Evolutionary conservation across 2,329 filamentous ascomycete genomes (phyloP).

Genomic region (Calonectria pteridis): DNA sequence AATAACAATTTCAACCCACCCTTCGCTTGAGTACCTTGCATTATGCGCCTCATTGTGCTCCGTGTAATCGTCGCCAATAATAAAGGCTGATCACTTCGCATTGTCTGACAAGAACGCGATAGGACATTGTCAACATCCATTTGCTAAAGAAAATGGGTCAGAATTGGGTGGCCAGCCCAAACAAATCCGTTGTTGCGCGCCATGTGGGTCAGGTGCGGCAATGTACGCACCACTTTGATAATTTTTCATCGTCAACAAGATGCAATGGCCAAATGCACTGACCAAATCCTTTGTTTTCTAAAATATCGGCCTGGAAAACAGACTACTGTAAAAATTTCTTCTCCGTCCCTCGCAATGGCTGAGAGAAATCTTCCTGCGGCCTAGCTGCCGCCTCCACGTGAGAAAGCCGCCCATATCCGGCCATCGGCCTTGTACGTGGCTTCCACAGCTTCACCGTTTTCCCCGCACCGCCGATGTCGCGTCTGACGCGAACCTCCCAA

Average conservation of each 20-base stretch:
- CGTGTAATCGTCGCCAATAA: too few relatives aligned
- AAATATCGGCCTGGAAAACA: not conserved
- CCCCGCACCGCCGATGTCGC: not conserved
- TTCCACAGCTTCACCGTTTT: not conserved
- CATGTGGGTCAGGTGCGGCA: not conserved
- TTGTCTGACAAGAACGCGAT: not conserved
- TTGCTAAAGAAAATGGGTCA: not conserved
- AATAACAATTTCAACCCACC: not conserved
- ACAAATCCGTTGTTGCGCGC: not conserved
- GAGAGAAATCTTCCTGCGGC: not conserved
- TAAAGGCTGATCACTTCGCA: not conserved
- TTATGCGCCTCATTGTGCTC: not conserved
- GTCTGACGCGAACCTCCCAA: not conserved
- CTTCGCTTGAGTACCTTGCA: not conserved
- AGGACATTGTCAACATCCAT: not conserved
- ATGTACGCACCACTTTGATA: not conserved
- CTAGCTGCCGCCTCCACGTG: not conserved
- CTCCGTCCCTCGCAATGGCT: not conserved
- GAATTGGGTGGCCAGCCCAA: not conserved
- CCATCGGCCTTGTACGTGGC: not conserved
- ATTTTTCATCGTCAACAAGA: not conserved
- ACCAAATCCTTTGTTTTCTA: not conserved
- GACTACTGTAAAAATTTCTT: not conserved
- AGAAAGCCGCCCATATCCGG: not conserved
- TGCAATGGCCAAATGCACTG: not conserved